A percentile compares a stretch with the other conserved stretches of the same genome.
These are phyloP conservation scores for Solanum aculeatissimum DNA, from an alignment of 305 asterid species.

Conservation along the genomic window DNA sequence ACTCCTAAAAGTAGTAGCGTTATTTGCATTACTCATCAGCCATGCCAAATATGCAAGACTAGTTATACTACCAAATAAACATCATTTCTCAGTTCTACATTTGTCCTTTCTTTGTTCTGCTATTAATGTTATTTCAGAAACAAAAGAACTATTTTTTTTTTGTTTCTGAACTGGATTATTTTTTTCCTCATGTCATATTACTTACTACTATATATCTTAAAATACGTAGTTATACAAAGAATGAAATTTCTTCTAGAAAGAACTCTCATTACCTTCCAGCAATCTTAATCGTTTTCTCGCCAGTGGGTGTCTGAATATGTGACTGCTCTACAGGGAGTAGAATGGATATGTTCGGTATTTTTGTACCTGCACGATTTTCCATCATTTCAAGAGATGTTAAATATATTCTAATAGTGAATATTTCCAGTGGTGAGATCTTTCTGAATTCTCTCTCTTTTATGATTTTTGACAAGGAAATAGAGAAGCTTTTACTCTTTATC, in stretches of 20 bases:
- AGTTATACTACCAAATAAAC: neutral
- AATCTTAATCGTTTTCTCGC: conserved; percentile 53
- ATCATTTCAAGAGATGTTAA: conserved; percentile 1
- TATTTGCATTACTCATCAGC: neutral
- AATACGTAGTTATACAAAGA: neutral
- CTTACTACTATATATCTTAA: neutral
- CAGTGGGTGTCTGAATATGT: conserved; percentile 51
- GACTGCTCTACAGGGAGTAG: conserved; percentile 55
- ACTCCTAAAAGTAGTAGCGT: neutral
- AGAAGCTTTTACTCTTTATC: neutral
- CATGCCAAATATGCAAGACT: neutral
- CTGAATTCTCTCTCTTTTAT: neutral
- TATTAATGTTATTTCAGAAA: neutral
- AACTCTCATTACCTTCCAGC: conserved; percentile 57
- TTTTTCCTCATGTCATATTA: neutral
- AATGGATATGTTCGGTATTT: conserved; percentile 69
- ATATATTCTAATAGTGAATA: neutral
- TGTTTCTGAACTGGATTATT: neutral
- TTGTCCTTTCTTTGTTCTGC: neutral
- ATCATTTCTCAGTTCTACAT: neutral
- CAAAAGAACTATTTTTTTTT: no score
- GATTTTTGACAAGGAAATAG: neutral
- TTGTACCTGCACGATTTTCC: conserved; percentile 56
- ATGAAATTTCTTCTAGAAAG: neutral
- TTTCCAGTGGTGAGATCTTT: neutral